These are phyloP conservation scores for Dryas integrifolia DNA, from an alignment of 331 rosid species.

Conservation along the genomic window DNA sequence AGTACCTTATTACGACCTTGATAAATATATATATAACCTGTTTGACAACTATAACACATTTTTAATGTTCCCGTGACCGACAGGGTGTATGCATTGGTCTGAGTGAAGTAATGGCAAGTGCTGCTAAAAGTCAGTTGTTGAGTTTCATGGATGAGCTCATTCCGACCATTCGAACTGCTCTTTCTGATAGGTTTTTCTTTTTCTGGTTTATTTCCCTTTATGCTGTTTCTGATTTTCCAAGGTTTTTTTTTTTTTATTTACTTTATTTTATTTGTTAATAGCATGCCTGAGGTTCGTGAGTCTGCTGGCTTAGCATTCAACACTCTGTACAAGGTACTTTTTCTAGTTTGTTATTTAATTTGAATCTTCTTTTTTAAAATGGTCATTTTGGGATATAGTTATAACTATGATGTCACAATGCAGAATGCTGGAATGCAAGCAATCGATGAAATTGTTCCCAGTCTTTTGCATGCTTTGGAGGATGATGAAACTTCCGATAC, in stretches of 20 bases:
- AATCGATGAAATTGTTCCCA: slow-evolving; percentile 92
- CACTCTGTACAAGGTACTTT: slow-evolving; percentile 83
- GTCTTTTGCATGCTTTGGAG: slow-evolving; percentile 91
- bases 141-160: slow-evolving; percentile 98
- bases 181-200: slow-evolving; percentile 75
- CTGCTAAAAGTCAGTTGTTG: slow-evolving; percentile 84
- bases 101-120: slow-evolving; percentile 97
- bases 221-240: slow-evolving; percentile 19
- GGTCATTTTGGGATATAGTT: slow-evolving; percentile 4
- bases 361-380: neutral
- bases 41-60: neutral
- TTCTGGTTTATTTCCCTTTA: neutral
- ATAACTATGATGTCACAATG: slow-evolving; percentile 24
- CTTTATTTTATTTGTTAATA: slow-evolving; percentile 34
- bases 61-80: slow-evolving; percentile 11
- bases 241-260: neutral
- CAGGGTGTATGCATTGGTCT: slow-evolving; percentile 98
- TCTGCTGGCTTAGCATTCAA: slow-evolving; percentile 94
- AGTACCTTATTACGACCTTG: neutral
- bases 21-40: neutral
- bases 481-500: slow-evolving; percentile 85
- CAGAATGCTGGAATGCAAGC: slow-evolving; percentile 99
- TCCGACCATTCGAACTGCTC: slow-evolving; percentile 90
- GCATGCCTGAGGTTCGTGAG: slow-evolving; percentile 79
- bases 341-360: neutral